Evolutionary conservation across 2,329 filamentous ascomycete species (phyloP).

Genomic region (Rutstroemia sp.): DNA sequence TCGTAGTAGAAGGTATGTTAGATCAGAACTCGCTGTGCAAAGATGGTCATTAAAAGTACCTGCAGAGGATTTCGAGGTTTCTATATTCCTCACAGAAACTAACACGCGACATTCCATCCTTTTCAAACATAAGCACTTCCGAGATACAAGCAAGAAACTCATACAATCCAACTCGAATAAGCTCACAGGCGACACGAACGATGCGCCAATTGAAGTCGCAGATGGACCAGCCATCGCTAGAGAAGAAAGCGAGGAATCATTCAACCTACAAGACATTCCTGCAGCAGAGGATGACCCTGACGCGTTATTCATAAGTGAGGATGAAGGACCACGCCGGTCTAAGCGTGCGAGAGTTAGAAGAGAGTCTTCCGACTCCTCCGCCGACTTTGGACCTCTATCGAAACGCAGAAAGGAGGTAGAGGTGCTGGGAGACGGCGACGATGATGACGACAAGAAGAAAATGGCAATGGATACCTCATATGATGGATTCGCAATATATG

Average conservation of each 20-base stretch:
- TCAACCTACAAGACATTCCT: slow-evolving; percentile 23
- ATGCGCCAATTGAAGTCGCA: slow-evolving; percentile 37
- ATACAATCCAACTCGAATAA: slow-evolving; percentile 51
- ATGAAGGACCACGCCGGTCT: slow-evolving; percentile 21
- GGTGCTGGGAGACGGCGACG: slow-evolving; percentile 26
- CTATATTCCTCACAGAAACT: slow-evolving; percentile 85
- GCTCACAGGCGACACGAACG: slow-evolving; percentile 48
- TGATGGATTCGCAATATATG: slow-evolving; percentile 93
- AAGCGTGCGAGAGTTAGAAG: slow-evolving; percentile 27
- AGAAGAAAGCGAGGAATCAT: slow-evolving; percentile 21
- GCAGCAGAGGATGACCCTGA: slow-evolving; percentile 18
- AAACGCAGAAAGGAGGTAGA: slow-evolving; percentile 39
- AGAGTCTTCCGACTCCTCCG: slow-evolving; percentile 13
- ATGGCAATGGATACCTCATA: slow-evolving; percentile 78
- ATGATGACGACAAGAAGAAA: slow-evolving; percentile 78
- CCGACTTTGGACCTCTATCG: slow-evolving; percentile 27
- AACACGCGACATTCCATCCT: slow-evolving; percentile 79
- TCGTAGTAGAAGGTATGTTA: slow-evolving; percentile 63
- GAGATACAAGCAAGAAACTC: slow-evolving; percentile 42
- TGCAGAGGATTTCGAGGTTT: slow-evolving; percentile 88
- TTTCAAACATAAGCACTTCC: slow-evolving; percentile 75
- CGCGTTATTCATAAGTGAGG: slow-evolving; percentile 32
- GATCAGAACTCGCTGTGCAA: neutral
- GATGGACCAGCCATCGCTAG: slow-evolving; percentile 20
- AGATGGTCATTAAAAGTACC: slow-evolving; percentile 11